Evolutionary conservation across 371 early-diverging fungal species (phyloP).

Genomic region (Rhizopus arrhizus): DNA sequence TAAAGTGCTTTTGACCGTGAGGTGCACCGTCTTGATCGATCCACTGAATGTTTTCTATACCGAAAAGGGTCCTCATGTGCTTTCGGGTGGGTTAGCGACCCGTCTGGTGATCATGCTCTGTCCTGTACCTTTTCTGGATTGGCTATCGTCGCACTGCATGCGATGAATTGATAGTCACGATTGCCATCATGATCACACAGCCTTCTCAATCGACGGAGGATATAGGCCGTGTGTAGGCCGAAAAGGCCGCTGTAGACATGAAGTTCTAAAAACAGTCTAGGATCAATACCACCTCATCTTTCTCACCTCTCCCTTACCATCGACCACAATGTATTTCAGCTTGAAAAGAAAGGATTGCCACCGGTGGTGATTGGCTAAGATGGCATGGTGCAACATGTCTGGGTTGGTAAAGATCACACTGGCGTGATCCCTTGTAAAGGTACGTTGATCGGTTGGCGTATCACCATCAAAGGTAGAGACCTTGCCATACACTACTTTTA

Average conservation of each 20-base stretch:
- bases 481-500: slow-evolving; percentile 12
- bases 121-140: slow-evolving; percentile 53
- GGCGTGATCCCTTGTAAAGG: slow-evolving; percentile 48
- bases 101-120: no score
- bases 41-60: slow-evolving; percentile 33
- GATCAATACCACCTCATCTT: neutral
- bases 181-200: slow-evolving; percentile 57
- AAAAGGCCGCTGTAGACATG: slow-evolving; percentile 72
- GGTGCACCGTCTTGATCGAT: slow-evolving; percentile 50
- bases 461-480: slow-evolving; percentile 53
- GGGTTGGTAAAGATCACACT: slow-evolving; percentile 80
- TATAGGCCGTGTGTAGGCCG: slow-evolving; percentile 69
- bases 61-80: slow-evolving; percentile 50
- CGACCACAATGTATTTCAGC: slow-evolving; percentile 70
- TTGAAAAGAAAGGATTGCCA: slow-evolving; percentile 62
- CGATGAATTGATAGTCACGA: slow-evolving; percentile 55
- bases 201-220: slow-evolving; percentile 69
- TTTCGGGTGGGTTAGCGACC: slow-evolving; percentile 2
- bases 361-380: slow-evolving; percentile 59
- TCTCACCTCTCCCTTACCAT: slow-evolving; percentile 47
- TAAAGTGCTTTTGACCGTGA: slow-evolving; percentile 40
- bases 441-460: slow-evolving; percentile 48
- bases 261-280: slow-evolving; percentile 47
- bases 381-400: slow-evolving; percentile 77
- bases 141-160: slow-evolving; percentile 61